phyloP scores from a whole-genome alignment of 2,329 filamentous ascomycete species.

The Bipolaris oryzae region DNA sequence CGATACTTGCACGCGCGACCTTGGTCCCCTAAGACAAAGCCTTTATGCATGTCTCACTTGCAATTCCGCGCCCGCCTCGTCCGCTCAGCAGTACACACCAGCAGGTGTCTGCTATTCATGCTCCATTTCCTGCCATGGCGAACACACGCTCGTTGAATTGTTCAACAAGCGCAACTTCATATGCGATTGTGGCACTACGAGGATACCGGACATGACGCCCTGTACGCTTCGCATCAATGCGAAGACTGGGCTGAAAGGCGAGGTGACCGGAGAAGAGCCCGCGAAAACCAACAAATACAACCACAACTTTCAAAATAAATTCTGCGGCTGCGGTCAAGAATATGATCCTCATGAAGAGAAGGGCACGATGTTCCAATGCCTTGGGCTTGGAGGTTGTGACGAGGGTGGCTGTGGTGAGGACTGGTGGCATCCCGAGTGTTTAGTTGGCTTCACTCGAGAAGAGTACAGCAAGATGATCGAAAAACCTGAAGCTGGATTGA shows the following conservation, averaged over 20 bases:
- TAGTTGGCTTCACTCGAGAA: conserved; percentile 77
- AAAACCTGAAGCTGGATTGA: conserved; percentile 26
- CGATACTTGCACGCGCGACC: conserved; percentile 87
- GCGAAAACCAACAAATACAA: conserved; percentile 84
- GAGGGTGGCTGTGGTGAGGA: conserved; percentile 93
- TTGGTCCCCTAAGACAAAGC: conserved; percentile 84
- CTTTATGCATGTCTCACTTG: conserved; percentile 95
- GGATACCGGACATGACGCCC: conserved; percentile 71
- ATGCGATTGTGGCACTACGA: conserved; percentile 92
- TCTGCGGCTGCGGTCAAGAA: conserved; percentile 86
- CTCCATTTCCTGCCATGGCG: conserved; percentile 94
- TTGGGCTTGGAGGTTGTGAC: conserved; percentile 79
- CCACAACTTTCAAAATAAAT: conserved; percentile 90
- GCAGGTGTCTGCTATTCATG: conserved; percentile 96
- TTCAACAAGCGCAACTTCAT: conserved; percentile 95
- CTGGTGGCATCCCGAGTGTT: conserved; percentile 95
- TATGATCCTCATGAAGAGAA: conserved; percentile 91
- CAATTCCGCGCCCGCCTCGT: conserved; percentile 74
- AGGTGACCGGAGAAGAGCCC: conserved; percentile 76
- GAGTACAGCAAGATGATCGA: conserved; percentile 64
- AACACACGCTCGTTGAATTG: conserved; percentile 92
- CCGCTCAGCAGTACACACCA: conserved; percentile 67
- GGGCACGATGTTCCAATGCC: conserved; percentile 97
- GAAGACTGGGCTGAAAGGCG: conserved; percentile 74
- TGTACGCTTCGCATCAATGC: conserved; percentile 78